Evolutionary conservation across 1,284 basidiomycete species (phyloP).

Genomic region (Apiotrichum gamsii): DNA sequence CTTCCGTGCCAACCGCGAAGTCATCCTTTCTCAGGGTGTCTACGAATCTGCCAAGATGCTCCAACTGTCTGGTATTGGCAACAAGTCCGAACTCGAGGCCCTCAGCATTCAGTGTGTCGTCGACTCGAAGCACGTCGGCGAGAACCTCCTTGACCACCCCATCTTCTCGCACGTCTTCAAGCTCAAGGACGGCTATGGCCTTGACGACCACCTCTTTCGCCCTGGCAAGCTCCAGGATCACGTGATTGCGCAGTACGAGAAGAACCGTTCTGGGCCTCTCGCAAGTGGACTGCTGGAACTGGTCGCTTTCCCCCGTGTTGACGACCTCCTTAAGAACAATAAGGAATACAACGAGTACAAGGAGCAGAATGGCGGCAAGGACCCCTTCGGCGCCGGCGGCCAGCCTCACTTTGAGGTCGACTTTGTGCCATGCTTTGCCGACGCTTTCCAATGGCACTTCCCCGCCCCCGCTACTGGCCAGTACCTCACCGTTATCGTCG

Average conservation of each 20-base stretch:
- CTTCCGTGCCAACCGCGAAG: conserved; percentile 12
- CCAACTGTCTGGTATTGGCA: conserved; percentile 11
- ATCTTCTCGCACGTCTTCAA: conserved; percentile 17
- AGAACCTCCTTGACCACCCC: conserved; percentile 64
- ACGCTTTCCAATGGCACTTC: conserved; percentile 14
- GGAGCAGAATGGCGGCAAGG: conserved; percentile 9
- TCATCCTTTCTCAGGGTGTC: conserved; percentile 13
- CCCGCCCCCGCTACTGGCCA: conserved; percentile 7
- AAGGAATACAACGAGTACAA: conserved; percentile 11
- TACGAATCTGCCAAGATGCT: conserved; percentile 14
- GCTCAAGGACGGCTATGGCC: conserved; percentile 15
- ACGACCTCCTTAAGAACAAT: conserved; percentile 5
- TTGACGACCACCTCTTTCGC: conserved; percentile 11
- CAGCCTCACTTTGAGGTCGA: conserved; percentile 18
- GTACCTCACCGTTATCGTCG: conserved; percentile 13
- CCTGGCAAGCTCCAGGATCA: not conserved
- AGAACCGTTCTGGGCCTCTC: conserved; percentile 6
- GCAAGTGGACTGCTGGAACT: conserved; percentile 9
- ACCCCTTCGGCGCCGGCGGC: conserved; percentile 13
- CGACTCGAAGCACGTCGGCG: conserved; percentile 59
- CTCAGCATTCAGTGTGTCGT: conserved; percentile 17
- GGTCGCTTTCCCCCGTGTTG: conserved; percentile 14
- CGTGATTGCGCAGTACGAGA: conserved; percentile 5
- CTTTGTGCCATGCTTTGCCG: conserved; percentile 12
- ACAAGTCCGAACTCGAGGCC: conserved; percentile 3